Evolutionary conservation across 805 yeast genomes (phyloP), one percentile per base, ranked within the genome.

Genomic region (Barnettozyma pratensis): DNA sequence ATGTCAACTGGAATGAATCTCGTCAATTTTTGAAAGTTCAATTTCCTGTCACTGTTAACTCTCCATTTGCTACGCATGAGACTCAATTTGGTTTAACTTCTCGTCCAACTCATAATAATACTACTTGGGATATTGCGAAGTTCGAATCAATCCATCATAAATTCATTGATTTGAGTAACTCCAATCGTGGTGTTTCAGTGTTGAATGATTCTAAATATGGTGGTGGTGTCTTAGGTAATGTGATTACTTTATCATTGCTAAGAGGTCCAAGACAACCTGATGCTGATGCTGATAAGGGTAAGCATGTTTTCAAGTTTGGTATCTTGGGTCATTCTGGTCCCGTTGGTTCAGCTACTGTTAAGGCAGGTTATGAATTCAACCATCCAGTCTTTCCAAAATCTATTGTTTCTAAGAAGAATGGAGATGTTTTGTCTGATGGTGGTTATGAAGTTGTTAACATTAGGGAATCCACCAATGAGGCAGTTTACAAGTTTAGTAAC

Each of bases 201-300:
- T 63, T 92, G 59, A 92, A 91, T 64, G 83, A 89, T 67, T 77
- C 83, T 62, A 92, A 92, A 66, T 92, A 89, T 62, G 99, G 99
- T 7, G 95, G 89, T 56, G 77, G 96, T 1, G 83, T 91, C 19
- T 97, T 89, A 60, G 99, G 99, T n/a, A 89, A 89, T 57, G 67
- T 82, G 62, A 87, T 92, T 82, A 81, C 97, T 42, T 72, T 94
- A 44, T 87, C 96, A 1, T 70, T 94, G 52, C 70, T 92, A 60
- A 81, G 99, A 62, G 80, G 97, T 11, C 90, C 99, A 31, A 92
- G 94, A 67, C 87, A 89, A 25, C 99, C 99, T 0, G 99, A 92
- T 74, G 91, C 84, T 7, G 75, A 81, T 62, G 97, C 98, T 7
- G 99, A 92, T 65, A 89, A 94, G 87, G 98, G 97, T 3, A 53